Evolutionary conservation across 1,139 yeast species (phyloP).

Genomic region (Debaryomyces psychrophilus): DNA sequence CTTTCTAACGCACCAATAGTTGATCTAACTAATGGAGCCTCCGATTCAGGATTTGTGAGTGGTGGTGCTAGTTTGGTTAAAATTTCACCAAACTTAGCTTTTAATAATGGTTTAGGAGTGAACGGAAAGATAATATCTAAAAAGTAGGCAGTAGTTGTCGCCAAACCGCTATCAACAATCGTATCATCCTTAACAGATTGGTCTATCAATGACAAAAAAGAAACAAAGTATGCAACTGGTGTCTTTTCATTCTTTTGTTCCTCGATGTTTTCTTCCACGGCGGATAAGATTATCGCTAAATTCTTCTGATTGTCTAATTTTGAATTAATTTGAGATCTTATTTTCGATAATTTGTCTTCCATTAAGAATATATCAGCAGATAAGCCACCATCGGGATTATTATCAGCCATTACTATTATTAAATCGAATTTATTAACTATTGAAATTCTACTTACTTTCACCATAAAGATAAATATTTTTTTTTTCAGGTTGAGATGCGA

Average conservation of each 20-base stretch:
- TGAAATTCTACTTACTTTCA: neutral
- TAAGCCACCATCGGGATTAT: slow-evolving; percentile 50
- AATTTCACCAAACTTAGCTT: slow-evolving; percentile 74
- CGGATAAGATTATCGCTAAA: slow-evolving; percentile 68
- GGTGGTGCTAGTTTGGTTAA: slow-evolving; percentile 81
- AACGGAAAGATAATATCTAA: slow-evolving; percentile 79
- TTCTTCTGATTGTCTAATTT: slow-evolving; percentile 85
- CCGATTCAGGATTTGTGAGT: slow-evolving; percentile 67
- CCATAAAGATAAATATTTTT: slow-evolving; percentile 6
- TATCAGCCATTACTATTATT: slow-evolving; percentile 24
- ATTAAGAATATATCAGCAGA: slow-evolving; percentile 49
- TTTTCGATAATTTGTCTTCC: slow-evolving; percentile 68
- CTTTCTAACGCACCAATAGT: slow-evolving; percentile 85
- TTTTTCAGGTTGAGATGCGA: slow-evolving; percentile 14
- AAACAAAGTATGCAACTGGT: slow-evolving; percentile 79
- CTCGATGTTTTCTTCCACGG: slow-evolving; percentile 85
- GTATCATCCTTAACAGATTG: slow-evolving; percentile 64
- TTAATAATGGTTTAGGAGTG: slow-evolving; percentile 68
- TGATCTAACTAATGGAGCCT: slow-evolving; percentile 84
- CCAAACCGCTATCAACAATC: slow-evolving; percentile 62
- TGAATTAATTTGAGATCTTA: slow-evolving; percentile 71
- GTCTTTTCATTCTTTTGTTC: slow-evolving; percentile 66
- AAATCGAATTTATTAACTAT: slow-evolving; percentile 5
- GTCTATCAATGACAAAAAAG: slow-evolving; percentile 79
- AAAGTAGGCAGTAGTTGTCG: slow-evolving; percentile 77